Evolutionary conservation across 345 rosid genomes (phyloP).

Genomic region (Hibiscus mutabilis): DNA sequence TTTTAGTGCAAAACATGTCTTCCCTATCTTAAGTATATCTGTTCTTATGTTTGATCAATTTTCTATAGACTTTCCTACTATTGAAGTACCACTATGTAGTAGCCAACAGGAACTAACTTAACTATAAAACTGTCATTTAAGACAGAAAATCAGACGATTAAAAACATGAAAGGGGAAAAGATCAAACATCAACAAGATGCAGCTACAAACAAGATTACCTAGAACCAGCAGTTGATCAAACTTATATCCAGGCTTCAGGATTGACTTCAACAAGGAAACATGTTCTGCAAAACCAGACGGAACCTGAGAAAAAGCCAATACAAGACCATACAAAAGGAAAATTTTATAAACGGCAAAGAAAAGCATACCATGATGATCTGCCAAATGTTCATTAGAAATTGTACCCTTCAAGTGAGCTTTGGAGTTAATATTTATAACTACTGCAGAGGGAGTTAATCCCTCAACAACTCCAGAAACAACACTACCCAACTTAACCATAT

Average conservation of each 20-base stretch:
- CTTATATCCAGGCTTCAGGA: conserved; percentile 72
- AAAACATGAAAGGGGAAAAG: not conserved
- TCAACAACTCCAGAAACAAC: conserved; percentile 79
- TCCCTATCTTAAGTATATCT: too few species aligned
- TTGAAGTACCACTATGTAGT: not conserved
- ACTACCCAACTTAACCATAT: conserved; percentile 68
- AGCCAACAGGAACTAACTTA: not conserved
- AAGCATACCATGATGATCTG: conserved; percentile 81
- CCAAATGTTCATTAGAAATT: conserved; percentile 71
- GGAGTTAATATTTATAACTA: conserved; percentile 49
- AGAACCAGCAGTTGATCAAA: conserved; percentile 76
- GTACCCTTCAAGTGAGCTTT: conserved; percentile 64
- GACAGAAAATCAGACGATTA: not conserved
- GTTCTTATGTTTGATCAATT: not conserved
- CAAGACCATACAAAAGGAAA: conserved; percentile 10
- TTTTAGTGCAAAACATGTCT: not conserved
- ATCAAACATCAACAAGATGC: not conserved
- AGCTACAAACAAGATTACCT: conserved; percentile 38
- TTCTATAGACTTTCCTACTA: not conserved
- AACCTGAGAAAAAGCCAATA: conserved; percentile 17
- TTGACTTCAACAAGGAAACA: conserved; percentile 54
- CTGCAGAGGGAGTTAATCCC: conserved; percentile 46
- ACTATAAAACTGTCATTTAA: not conserved
- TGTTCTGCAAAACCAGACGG: conserved; percentile 46
- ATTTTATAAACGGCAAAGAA: conserved; percentile 6